Base-by-base conservation (phyloP, 2,329 filamentous ascomycete genomes). In the Whalleya microplaca region DNA sequence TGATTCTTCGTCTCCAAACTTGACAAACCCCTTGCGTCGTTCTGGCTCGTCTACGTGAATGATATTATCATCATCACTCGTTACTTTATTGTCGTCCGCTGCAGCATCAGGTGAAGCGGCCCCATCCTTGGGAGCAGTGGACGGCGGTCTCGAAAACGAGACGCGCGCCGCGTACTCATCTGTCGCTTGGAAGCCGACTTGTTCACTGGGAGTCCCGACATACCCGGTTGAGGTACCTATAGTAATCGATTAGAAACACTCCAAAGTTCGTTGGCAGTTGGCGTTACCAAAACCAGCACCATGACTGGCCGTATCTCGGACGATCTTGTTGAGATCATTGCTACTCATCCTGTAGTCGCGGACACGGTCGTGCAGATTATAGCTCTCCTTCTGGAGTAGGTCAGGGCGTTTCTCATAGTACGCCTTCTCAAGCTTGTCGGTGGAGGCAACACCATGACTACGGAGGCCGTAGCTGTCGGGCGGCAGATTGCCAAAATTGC, bases 381-480 rank as follows among this genome's bases (percentile, higher is more conserved):
- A 85, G 63, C 86, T 84, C 70, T 93, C 91, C 73, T 94, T 91
- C 71, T 89, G 86, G 53, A 84, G 81, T 27, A 89, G 80, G 64
- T 97, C 91, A 0, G 94, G 94, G 69, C 96, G 92, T 75, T 95
- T 97, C 67, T 92, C 86, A 70, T 95, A 96, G 83, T 96, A 97
- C 21, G 90, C 90, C 76, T 90, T 91, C 68, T 96, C 92, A 41
- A 98, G 90, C 70, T 89, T 91, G 75, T 96, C 91, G 54, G 86
- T 84, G 2, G 88, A 81, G 18, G 84, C 81, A 21, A 90, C 80
- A 51, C 92, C 92, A 69, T 97, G 94, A 44, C 93, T 92, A 68
- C 96, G 93, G 53, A 96, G 84, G 59, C 94, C 93, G 69, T 98
- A 98, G 77, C 92, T 96, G 55, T 92, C 94, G 2, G 92, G 90